Evolutionary conservation across 169 alveolate genomes (phyloP), one percentile per base, ranked within the genome.

Genomic region (Eimeria maxima): DNA sequence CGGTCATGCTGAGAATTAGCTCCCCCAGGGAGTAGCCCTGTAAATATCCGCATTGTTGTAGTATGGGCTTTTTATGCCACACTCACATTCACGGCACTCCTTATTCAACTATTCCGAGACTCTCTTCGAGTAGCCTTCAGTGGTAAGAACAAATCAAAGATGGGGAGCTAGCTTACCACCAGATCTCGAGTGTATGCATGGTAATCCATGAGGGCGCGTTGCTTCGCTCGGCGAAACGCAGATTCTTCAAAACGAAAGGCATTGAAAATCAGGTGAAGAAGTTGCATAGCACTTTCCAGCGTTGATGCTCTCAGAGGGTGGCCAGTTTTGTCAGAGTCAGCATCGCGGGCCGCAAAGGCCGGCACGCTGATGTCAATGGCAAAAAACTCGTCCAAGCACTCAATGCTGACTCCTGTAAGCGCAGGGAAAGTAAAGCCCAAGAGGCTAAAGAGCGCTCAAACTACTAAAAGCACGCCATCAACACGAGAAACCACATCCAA

Each of bases 331-430:
- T 67, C 86, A 4, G 69, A 18, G 47, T 42, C 71, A 27, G 86
- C 83, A 20, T 69, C 95, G 16, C 87, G 69, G 16, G 95, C 20
- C 29, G 95, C 95, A 88, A 69, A 69, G 22, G 96, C 90, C 20
- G 96, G 96, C 55, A 65, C 87, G 92, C 96, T 81, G 73, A 98
- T 96, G 60, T 97, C 98, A 50, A 98, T 97, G 53, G 97, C 95
- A 91, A 98, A 78, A 95, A 90, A 97, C 83, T 98, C 99, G 87
- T 97, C 98, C 90, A 96, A 93, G 91, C 97, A 94, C 84, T 97
- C 97, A 44, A 98, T 97, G 95, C 91, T 83, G 47, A 98, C 98
- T 20, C 96, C 96, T 93, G 96, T 33, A 63, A 29, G 74, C 29
- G 60, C 65, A 71, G 57, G 20, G 27, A 69, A 69, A 22, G 18